Conservation (phyloP, 108 stramenopile genomes). For the Hondaea fermentalgiana region DNA sequence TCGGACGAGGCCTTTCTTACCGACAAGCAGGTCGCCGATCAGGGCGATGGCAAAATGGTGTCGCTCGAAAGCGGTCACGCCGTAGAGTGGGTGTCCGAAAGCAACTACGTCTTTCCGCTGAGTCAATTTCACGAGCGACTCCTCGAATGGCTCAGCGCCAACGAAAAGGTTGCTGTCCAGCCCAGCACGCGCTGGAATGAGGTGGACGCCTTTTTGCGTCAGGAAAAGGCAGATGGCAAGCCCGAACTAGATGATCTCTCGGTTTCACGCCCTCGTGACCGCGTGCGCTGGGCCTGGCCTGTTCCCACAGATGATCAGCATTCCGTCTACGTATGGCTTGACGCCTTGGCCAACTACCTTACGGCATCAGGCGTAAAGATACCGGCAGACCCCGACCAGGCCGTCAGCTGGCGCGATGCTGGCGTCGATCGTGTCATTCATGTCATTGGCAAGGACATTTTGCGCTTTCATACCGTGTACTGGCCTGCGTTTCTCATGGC, state of each 20-base stretch:
- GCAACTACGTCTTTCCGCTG: slow-evolving; percentile 89
- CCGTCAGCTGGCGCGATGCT: not conserved
- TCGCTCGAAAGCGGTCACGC: slow-evolving; percentile 55
- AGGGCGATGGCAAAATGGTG: not conserved
- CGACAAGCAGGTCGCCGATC: slow-evolving; percentile 78
- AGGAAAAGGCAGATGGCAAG: slow-evolving; percentile 46
- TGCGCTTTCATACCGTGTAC: slow-evolving; percentile 91
- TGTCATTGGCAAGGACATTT: slow-evolving; percentile 95
- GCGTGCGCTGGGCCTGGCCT: slow-evolving; percentile 72
- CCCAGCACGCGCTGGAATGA: not conserved
- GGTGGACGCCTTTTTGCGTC: slow-evolving; percentile 65
- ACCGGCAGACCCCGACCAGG: not conserved
- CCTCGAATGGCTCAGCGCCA: slow-evolving; percentile 61
- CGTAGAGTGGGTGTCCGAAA: slow-evolving; percentile 82
- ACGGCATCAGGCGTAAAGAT: slow-evolving; percentile 55
- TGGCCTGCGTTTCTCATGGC: slow-evolving; percentile 97
- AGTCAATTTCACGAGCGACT: slow-evolving; percentile 67
- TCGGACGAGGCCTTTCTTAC: slow-evolving; percentile 93
- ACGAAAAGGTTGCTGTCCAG: slow-evolving; percentile 50
- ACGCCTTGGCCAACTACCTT: slow-evolving; percentile 91
- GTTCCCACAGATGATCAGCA: slow-evolving; percentile 80
- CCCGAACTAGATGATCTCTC: slow-evolving; percentile 67
- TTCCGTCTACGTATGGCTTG: slow-evolving; percentile 98
- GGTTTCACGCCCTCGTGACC: slow-evolving; percentile 67
- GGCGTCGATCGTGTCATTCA: slow-evolving; percentile 77